Evolutionary conservation across 2,329 filamentous ascomycete genomes (phyloP), one percentile per base, ranked within the genome.

Genomic region (Clarireedia homoeocarpa): DNA sequence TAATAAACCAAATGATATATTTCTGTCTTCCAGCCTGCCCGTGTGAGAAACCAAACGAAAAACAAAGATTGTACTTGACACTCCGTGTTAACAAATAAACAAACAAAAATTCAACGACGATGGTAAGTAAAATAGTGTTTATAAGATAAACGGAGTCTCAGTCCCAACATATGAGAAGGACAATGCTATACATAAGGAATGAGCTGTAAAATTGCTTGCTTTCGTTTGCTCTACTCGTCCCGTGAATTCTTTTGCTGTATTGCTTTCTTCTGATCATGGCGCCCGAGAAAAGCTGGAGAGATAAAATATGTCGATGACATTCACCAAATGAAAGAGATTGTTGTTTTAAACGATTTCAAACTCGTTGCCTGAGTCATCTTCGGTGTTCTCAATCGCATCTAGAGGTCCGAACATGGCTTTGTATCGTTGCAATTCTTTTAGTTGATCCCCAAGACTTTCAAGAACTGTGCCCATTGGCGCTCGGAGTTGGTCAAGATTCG

Each of bases 381-480:
- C 53, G 20, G 34, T 14, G 23, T 17, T 14, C 30, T 34, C 30
- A 4, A 34, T 9, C 6, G 51, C 17, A 27, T 53, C 42, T 27
- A 56, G 47, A 4, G 42, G 24, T 9, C 65, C 65, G 48, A 59
- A 67, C n/a, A 30, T 51, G 20, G 60, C 57, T 54, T 79, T 83
- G 70, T 87, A 85, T 56, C 71, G 72, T 66, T 82, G 76, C 48
- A 91, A 74, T 67, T 91, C 83, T 30, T 76, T 75, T 57, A 89
- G 72, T 66, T 88, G 82, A 30, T 74, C 70, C 38, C 79, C 73
- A 34, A 92, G 75, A 45, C 79, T 78, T 45, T 74, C 73, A 20
- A 95, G 75, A 20, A 96, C 79, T 15, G 85, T 81, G 10, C 77
- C 71, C 79, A 96, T 96, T 2, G 91, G 88, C 20, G 82, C 86